Base-by-base conservation (phyloP, 306 rosid genomes). In the Cyclanthera cordifolia region DNA sequence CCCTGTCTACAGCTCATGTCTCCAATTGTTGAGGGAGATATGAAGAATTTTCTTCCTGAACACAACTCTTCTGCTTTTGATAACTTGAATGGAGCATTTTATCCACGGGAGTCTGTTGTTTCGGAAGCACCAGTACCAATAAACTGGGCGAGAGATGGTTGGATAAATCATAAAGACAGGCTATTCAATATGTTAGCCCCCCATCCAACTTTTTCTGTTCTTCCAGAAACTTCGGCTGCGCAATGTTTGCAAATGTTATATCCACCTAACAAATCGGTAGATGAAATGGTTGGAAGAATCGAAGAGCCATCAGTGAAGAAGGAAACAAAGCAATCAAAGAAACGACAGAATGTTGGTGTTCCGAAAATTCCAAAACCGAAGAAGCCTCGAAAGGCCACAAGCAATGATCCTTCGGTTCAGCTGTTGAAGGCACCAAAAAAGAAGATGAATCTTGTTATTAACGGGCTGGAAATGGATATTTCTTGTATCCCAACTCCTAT, bases 1-100 rank as follows among this genome's bases (percentile, higher is more conserved):
- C 96, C 89, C 32, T 89, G 96, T 53, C 88, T 92, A 70, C 96
- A 89, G 83, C 98, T 92, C 73, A 87, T 92, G 95, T 81, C 98
- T 49, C 78, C 84, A 61, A 89, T 92, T 82, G 77, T 79, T 11
- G 96, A 92, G 69, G 89, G 86, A 4, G 97, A 87, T 76, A 77
- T 85, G 0, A 92, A 92, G 45, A 71, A 90, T 23, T 89, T 74
- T 80, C 53, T 85, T 23, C 80, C 89, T 2, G 96, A 90, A 46
- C 96, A 96, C 13, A 90, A 89, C 70, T 85, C 92, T 4, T 10
- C 82, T 1, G 77, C 85, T 69, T 65, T 89, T 78, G 76, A 80
- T 49, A 75, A 69, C 66, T 72, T 86, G 52, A 89, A 87, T 63
- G 97, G 87, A 32, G 9, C 76, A 41, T 89, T 76, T 74, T 90